These are phyloP conservation scores for Cryptosporidium viatorum DNA, from an alignment of 169 alveolate genomes.

Conservation along the genomic window DNA sequence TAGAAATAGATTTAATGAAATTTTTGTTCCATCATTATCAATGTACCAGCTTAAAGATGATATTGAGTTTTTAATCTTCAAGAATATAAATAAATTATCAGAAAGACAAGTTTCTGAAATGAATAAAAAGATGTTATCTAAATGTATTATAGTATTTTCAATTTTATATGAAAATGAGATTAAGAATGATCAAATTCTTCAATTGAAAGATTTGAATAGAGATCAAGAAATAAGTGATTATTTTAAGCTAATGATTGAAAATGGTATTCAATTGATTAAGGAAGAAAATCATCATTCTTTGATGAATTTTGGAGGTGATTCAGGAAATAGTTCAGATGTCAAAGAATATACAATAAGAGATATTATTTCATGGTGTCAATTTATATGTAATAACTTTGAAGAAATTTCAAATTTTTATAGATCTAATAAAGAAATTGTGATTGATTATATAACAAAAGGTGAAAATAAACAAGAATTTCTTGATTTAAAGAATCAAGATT, in stretches of 20 bases:
- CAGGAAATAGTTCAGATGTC: neutral
- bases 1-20: constrained; percentile 97
- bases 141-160: constrained; percentile 24
- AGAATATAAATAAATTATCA: constrained; percentile 39
- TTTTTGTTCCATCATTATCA: constrained; percentile 86
- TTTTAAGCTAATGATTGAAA: constrained; percentile 1
- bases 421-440: neutral
- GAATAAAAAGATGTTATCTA: neutral
- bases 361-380: constrained; percentile 53
- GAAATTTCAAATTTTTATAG: constrained; percentile 1
- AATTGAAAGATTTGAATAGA: neutral
- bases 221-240: neutral
- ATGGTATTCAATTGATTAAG: neutral
- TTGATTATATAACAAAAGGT: neutral
- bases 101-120: neutral
- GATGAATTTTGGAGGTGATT: neutral
- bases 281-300: neutral
- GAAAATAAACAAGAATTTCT: neutral
- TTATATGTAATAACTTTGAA: constrained; percentile 25
- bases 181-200: constrained; percentile 11
- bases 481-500: neutral
- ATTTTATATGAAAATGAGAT: constrained; percentile 43
- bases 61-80: constrained; percentile 41
- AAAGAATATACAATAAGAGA: constrained; percentile 53
- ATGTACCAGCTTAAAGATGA: constrained; percentile 27